A percentile compares a stretch with the other conserved stretches of the same genome.
phyloP scores from a whole-genome alignment of 495 filamentous ascomycete genomes.

The Copromyces sp. region DNA sequence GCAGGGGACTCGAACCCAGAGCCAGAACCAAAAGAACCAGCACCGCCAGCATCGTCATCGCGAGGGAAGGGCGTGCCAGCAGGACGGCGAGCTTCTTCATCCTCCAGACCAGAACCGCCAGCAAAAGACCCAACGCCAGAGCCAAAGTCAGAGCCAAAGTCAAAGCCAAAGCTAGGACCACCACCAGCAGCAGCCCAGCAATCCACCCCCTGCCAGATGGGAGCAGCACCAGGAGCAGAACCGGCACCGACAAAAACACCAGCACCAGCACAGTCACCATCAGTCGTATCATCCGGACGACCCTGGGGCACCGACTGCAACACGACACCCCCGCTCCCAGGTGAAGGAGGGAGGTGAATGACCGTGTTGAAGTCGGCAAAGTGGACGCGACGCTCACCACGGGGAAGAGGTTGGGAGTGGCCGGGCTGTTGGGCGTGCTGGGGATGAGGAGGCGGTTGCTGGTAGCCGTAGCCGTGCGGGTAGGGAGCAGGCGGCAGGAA shows the following conservation, averaged over 20 bases:
- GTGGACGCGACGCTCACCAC: neutral
- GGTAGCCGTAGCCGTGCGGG: neutral
- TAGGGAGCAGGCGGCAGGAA: neutral
- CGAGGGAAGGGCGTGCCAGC: neutral
- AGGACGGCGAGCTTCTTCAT: neutral
- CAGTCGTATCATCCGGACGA: neutral
- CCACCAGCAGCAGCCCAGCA: too few species aligned
- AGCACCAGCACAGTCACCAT: neutral
- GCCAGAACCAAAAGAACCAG: neutral
- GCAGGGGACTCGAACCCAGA: too few species aligned
- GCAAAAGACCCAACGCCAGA: neutral
- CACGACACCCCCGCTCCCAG: neutral
- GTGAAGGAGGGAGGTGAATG: neutral
- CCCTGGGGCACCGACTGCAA: neutral
- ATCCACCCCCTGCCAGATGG: too few species aligned
- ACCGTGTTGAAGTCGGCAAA: neutral
- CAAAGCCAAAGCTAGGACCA: neutral
- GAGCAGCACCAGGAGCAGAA: neutral
- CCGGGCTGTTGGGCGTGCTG: neutral
- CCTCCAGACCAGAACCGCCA: neutral
- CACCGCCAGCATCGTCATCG: neutral
- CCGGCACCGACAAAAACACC: neutral
- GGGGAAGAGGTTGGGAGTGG: neutral
- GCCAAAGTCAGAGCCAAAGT: neutral
- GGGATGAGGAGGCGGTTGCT: neutral